phyloP scores from a whole-genome alignment of 768 basidiomycete species.

The Sporobolomyces pararoseus region DNA sequence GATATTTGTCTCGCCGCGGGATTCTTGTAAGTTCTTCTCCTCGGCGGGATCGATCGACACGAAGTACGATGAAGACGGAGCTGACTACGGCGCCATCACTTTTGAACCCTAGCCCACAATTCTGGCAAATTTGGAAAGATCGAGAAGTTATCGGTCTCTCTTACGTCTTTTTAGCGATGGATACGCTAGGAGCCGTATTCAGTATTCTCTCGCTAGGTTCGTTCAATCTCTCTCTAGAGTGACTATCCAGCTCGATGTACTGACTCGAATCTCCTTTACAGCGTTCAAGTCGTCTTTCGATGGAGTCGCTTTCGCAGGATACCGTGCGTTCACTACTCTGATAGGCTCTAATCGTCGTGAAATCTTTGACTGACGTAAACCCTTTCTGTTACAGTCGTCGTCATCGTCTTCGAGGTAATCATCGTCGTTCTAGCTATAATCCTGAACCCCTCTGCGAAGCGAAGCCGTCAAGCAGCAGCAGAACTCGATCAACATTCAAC shows the following conservation, averaged over 20 bases:
- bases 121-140: constrained; percentile 27
- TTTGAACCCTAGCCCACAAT: constrained; percentile 19
- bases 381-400: constrained; percentile 2
- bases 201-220: constrained; percentile 33
- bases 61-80: not conserved
- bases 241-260: not conserved
- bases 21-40: constrained; percentile 15
- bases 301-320: constrained; percentile 26
- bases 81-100: not conserved
- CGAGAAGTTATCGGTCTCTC: constrained; percentile 28
- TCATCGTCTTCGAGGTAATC: constrained; percentile 21
- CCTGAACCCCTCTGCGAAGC: constrained; percentile 18
- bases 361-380: not conserved
- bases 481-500: constrained; percentile 5
- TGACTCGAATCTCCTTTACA: not conserved
- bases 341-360: not conserved
- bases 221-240: not conserved
- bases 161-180: constrained; percentile 32
- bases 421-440: constrained; percentile 19
- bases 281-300: constrained; percentile 24
- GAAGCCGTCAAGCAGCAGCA: not conserved
- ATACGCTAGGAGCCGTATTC: constrained; percentile 37
- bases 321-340: constrained; percentile 5
- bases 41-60: not conserved
- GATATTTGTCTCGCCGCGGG: constrained; percentile 26